phyloP scores from a whole-genome alignment of 2,329 filamentous ascomycete genomes.

The Sporothrix globosa region DNA sequence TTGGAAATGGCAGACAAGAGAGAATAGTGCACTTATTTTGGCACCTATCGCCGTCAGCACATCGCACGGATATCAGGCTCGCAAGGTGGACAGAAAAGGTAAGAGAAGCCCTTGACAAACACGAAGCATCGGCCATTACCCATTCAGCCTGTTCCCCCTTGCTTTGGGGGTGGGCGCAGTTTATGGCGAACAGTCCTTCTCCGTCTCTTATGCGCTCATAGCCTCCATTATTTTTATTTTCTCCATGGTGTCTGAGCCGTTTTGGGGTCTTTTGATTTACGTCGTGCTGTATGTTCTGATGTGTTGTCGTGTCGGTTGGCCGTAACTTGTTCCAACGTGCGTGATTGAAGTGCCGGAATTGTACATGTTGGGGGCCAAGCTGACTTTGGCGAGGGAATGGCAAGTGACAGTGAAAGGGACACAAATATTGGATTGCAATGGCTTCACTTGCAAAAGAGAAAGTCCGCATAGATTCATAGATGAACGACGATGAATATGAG shows the following conservation, averaged over 20 bases:
- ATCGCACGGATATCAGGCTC: background rate
- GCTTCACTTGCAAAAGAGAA: background rate
- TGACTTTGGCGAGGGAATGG: background rate
- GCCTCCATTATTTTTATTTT: background rate
- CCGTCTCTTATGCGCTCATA: background rate
- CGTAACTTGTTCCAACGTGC: background rate
- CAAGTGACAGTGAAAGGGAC: background rate
- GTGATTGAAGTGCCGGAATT: conserved; percentile 6
- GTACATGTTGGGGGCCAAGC: background rate
- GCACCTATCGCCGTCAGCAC: background rate
- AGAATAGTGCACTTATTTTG: background rate
- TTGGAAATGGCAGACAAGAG: background rate
- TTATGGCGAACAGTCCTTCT: background rate
- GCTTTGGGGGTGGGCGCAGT: background rate
- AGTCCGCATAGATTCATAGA: background rate
- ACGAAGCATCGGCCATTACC: background rate
- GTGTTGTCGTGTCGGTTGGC: background rate
- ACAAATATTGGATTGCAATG: background rate
- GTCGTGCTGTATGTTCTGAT: background rate
- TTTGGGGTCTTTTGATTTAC: background rate
- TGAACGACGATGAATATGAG: background rate
- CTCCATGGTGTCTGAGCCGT: background rate
- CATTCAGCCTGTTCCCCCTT: conserved; percentile 5
- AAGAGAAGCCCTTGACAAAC: background rate
- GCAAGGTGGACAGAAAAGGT: background rate